Conservation (phyloP, 495 filamentous ascomycete species). For the Penicillium robsamsonii region DNA sequence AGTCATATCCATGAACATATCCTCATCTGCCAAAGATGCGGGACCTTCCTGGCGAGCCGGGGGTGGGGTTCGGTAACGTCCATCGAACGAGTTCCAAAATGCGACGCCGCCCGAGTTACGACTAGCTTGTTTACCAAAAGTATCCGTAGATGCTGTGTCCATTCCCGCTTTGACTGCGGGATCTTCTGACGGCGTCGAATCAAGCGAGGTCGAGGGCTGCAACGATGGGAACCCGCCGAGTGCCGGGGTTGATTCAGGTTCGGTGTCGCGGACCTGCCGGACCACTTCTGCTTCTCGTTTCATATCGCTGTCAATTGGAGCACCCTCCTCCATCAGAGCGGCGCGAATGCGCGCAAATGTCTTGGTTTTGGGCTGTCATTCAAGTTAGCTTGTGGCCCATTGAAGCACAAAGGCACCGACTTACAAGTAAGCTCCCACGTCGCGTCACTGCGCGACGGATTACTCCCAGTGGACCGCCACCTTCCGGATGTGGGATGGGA, state of each 20-base stretch:
- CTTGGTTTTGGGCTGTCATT: conserved; percentile 80
- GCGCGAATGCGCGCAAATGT: conserved; percentile 90
- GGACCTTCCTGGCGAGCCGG: conserved; percentile 52
- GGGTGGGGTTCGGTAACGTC: conserved; percentile 62
- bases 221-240: conserved; percentile 39
- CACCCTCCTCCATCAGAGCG: conserved; percentile 79
- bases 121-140: conserved; percentile 69
- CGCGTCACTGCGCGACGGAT: conserved; percentile 72
- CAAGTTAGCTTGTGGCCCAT: background rate
- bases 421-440: conserved; percentile 81
- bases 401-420: conserved; percentile 19
- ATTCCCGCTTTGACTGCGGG: conserved; percentile 55
- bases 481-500: conserved; percentile 37
- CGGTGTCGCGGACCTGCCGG: conserved; percentile 82
- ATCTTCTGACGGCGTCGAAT: conserved; percentile 50
- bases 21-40: conserved; percentile 67
- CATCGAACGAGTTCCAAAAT: conserved; percentile 79
- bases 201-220: conserved; percentile 50
- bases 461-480: conserved; percentile 46
- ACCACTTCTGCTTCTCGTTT: conserved; percentile 93
- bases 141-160: conserved; percentile 53
- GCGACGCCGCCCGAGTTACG: conserved; percentile 67
- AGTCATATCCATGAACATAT: conserved; percentile 73
- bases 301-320: conserved; percentile 84
- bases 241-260: conserved; percentile 44